Base-by-base conservation (phyloP, 176 grass and related monocot genomes). In the Ampelocalamus luodianensis region DNA sequence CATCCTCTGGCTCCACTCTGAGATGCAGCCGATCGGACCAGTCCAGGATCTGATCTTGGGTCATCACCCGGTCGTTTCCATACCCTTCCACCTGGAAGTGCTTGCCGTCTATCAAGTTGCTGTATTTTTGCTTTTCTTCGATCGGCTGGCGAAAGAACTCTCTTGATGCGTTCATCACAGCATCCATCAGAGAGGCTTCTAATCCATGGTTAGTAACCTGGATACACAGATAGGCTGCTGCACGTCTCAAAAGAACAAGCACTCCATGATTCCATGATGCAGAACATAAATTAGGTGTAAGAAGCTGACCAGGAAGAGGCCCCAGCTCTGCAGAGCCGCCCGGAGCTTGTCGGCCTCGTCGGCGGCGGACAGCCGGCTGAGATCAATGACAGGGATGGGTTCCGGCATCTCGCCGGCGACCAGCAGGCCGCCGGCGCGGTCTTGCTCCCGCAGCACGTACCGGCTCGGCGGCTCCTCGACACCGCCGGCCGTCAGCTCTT, bases 21-120 rank as follows among this genome's bases (percentile, higher is more conserved):
- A 94, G 87, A 80, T 90, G 86, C 58, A 94, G 36, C 7, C 90
- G 65, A 70, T 92, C 92, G 2, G 2, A 50, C 92, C 92, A 94
- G 37, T 94, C 90, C 5, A 94, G 50, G 1, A 72, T 63, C 58
- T 92, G 84, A 10, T 94, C 90, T 44, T 90, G 50, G 0, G 56
- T 68, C 46, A 44, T 37, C 62, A 94, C 89, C 39, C 29, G 68
- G 17, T 94, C 92, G 43, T 88, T 90, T 63, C 90, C 90, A 18
- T 92, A 94, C 5, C 90, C 87, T 94, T 94, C 81, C 3, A 89
- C 16, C 70, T 90, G 84, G 59, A 84, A 89, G 45, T 61, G 69
- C 45, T 85, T 94, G 23, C 92, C 92, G 23, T 60, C 79, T 4
- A 85, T 77, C 26, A 94, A 11, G 79, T 94, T 90, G 48, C 87